Evolutionary conservation across 1,139 yeast species (phyloP), one percentile per base, ranked within the genome.

Genomic region (Lodderomyces theae): DNA sequence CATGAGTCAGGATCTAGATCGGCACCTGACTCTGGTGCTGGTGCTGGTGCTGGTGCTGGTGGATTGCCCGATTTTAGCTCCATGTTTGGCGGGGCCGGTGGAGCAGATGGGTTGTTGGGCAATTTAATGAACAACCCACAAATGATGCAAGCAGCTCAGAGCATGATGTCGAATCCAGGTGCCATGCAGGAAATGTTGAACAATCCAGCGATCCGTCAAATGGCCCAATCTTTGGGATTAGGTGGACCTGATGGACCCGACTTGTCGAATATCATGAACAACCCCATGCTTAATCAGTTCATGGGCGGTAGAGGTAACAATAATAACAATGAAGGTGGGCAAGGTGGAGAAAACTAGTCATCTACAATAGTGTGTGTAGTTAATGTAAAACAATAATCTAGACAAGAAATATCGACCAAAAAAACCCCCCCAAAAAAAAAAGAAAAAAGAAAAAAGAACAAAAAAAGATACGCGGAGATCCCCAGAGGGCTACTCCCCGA

Each of bases 131-230:
- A 78, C 66, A 88, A 90, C 65, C 97, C 97, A 13, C 89, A 83
- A 63, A 63, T 92, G 46, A 84, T 84, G 87, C 88, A 86, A 66
- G 94, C 95, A 56, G 97, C 97, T 31, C 94, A 88, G 62, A 80
- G 80, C 58, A 79, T 92, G 85, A 89, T 90, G 96, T 79, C 81
- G 45, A 83, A 90, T 61, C 97, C 97, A 24, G 76, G 70, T 34
- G 90, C 95, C 38, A 69, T 90, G 71, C 74, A 69, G 48, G 80
- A 81, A 42, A 68, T 90, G 61, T 81, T 90, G 89, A 79, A 68
- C 61, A 86, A 88, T 61, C 97, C 97, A 19, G 80, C 81, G 52
- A 57, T 86, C 16, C 79, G 77, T 56, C 83, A 80, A 59, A 84
- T 86, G 94, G 94, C 94, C 32, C 77, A 77, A 51, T 77, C 68